These are phyloP conservation scores for Spiromastix sp. DNA, from an alignment of 2,329 filamentous ascomycete species.

Conservation along the genomic window DNA sequence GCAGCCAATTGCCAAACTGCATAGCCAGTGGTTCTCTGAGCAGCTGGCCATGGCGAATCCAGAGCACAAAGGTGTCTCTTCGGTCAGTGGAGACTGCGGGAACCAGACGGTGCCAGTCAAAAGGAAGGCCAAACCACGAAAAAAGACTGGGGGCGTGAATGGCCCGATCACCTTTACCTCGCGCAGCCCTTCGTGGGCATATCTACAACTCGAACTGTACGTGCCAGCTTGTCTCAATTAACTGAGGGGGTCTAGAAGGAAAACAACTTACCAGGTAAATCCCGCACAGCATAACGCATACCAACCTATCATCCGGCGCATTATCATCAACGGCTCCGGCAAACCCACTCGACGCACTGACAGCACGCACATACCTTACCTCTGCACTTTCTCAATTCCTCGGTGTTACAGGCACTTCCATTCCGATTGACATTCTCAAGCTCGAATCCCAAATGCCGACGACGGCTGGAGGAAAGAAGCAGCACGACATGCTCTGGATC, in stretches of 20 bases:
- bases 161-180: conserved; percentile 24
- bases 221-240: too few relatives aligned
- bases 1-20: too few relatives aligned
- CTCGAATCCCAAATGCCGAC: conserved; percentile 14
- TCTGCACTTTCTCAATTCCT: conserved; percentile 38
- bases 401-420: conserved; percentile 36
- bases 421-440: conserved; percentile 38
- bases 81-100: too few relatives aligned
- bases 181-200: conserved; percentile 34
- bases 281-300: not conserved
- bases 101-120: too few relatives aligned
- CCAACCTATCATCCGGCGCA: conserved; percentile 7
- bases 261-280: conserved; percentile 1
- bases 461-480: conserved; percentile 6
- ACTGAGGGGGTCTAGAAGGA: not conserved
- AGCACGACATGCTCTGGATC: conserved; percentile 27
- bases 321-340: not conserved
- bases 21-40: too few relatives aligned
- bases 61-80: too few relatives aligned
- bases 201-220: conserved; percentile 33
- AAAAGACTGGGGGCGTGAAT: too few relatives aligned
- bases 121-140: conserved; percentile 1
- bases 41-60: too few relatives aligned
- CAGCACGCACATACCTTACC: conserved; percentile 35
- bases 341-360: conserved; percentile 32